phyloP scores from a whole-genome alignment of 176 grass and related monocot genomes.

The Oryza nivara region DNA sequence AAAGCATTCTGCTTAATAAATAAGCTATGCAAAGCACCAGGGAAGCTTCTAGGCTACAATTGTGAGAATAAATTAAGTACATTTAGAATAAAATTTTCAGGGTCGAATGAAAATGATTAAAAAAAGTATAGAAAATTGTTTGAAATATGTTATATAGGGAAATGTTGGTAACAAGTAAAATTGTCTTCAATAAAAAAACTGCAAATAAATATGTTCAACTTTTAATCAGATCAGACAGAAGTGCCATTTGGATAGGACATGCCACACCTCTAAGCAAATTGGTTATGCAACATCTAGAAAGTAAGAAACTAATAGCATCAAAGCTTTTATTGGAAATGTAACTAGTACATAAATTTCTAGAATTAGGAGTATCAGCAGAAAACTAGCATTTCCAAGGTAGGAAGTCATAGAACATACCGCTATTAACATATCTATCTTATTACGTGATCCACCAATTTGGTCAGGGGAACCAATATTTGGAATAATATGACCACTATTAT shows the following conservation, averaged over 20 bases:
- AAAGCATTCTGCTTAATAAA: constrained; percentile 1
- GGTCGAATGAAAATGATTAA: background rate
- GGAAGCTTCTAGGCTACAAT: constrained; percentile 5
- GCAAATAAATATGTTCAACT: constrained; percentile 22
- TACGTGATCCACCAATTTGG: constrained; percentile 57
- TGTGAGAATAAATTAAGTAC: background rate
- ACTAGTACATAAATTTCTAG: background rate
- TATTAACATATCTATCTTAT: constrained; percentile 41
- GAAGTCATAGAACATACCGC: constrained; percentile 14
- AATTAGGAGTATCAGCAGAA: background rate
- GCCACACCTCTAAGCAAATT: background rate
- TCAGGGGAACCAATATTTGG: constrained; percentile 70
- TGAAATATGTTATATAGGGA: background rate
- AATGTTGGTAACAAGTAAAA: background rate
- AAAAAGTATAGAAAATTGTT: background rate
- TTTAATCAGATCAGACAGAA: constrained; percentile 16
- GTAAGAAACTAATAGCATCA: constrained; percentile 22
- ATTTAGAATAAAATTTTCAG: background rate
- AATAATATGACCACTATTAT: constrained; percentile 59
- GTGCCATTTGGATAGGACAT: background rate
- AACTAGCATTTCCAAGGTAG: background rate
- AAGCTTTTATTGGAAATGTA: background rate
- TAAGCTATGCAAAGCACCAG: background rate
- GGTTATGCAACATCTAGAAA: background rate
- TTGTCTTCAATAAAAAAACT: background rate